Evolutionary conservation across 202 grass and related monocot genomes (phyloP).

Genomic region (Musa balbisiana): DNA sequence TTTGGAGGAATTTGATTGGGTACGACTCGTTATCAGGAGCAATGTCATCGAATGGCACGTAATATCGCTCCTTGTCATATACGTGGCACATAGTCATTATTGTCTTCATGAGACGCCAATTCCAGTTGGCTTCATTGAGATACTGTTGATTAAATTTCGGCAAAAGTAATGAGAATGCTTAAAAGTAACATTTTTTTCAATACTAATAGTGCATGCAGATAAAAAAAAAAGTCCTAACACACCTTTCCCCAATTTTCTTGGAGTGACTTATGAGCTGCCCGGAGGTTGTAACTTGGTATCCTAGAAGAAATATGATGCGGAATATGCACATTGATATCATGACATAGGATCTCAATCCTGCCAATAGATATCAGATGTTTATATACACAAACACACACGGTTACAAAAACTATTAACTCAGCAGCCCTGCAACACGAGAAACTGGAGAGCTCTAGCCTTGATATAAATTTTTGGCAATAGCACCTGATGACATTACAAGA

Average conservation of each 20-base stretch:
- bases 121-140: constrained; percentile 88
- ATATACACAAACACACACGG: too few species aligned
- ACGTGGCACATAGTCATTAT: constrained; percentile 96
- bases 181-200: constrained; percentile 16
- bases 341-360: constrained; percentile 97
- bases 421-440: too few species aligned
- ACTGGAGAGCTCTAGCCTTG: too few species aligned
- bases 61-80: constrained; percentile 80
- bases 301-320: constrained; percentile 95
- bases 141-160: constrained; percentile 40
- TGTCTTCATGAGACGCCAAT: constrained; percentile 96
- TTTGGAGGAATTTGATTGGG: constrained; percentile 74
- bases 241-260: constrained; percentile 94
- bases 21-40: constrained; percentile 66
- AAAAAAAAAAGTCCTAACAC: background rate
- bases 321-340: constrained; percentile 96
- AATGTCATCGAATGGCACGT: constrained; percentile 82
- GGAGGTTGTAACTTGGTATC: constrained; percentile 94
- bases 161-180: constrained; percentile 12
- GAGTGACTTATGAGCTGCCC: constrained; percentile 57
- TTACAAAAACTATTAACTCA: too few species aligned
- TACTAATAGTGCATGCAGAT: constrained; percentile 9
- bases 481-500: too few species aligned
- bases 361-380: constrained; percentile 15
- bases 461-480: too few species aligned